Evolutionary conservation across 2,329 filamentous ascomycete genomes (phyloP).

Genomic region (Juglanconis juglandina): DNA sequence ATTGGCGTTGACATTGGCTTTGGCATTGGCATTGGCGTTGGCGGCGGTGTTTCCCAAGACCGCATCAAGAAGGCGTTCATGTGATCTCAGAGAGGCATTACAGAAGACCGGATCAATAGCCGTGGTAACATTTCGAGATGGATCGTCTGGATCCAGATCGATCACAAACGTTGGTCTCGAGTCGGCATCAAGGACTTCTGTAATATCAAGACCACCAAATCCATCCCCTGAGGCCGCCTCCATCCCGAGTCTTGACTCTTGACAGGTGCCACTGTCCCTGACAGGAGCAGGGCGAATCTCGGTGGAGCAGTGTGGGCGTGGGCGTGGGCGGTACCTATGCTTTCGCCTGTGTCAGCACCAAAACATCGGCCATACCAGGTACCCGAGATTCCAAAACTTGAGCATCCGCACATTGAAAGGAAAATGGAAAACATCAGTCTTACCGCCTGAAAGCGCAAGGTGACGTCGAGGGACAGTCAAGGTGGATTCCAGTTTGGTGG

Average conservation of each 20-base stretch:
- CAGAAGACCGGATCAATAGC: constrained; percentile 33
- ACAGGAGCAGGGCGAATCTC: constrained; percentile 1
- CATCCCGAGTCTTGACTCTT: background rate
- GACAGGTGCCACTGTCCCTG: background rate
- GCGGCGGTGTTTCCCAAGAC: constrained; percentile 15
- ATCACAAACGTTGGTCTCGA: constrained; percentile 36
- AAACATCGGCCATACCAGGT: background rate
- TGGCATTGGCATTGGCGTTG: background rate
- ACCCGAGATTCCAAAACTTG: background rate
- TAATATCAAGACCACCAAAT: constrained; percentile 22
- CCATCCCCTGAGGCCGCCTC: constrained; percentile 17
- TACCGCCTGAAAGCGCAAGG: background rate
- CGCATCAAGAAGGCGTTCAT: constrained; percentile 32
- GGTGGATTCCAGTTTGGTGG: background rate
- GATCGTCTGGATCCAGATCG: constrained; percentile 35
- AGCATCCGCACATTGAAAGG: background rate
- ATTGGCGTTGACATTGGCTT: background rate
- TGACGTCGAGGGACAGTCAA: background rate
- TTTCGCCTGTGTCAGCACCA: background rate
- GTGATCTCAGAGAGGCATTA: constrained; percentile 31
- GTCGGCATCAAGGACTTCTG: constrained; percentile 34
- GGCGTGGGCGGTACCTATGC: background rate
- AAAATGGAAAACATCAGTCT: too few species aligned
- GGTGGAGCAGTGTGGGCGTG: background rate
- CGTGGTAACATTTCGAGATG: constrained; percentile 16